Evolutionary conservation across 1,284 basidiomycete genomes (phyloP).

Genomic region (Boletellus deceptivus): DNA sequence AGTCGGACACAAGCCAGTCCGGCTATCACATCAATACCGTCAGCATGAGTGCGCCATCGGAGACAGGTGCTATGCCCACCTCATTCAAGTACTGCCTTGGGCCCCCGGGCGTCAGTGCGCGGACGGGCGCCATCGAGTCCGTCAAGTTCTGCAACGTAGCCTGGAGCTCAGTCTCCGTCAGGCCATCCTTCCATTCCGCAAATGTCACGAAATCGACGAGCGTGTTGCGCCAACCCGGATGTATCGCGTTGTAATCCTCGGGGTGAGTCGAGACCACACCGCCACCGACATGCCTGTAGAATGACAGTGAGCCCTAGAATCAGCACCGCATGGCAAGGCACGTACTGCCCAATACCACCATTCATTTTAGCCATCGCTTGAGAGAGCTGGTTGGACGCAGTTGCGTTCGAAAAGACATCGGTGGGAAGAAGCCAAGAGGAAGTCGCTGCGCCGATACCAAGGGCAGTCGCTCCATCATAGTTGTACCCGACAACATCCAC

Average conservation of each 20-base stretch:
- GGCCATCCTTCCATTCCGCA: slow-evolving; percentile 35
- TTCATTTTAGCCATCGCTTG: not conserved
- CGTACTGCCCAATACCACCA: not conserved
- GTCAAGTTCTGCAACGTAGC: slow-evolving; percentile 24
- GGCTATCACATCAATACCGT: slow-evolving; percentile 17
- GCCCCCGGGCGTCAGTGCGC: slow-evolving; percentile 15
- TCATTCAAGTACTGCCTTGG: slow-evolving; percentile 41
- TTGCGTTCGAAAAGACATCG: not conserved
- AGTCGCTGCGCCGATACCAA: not conserved
- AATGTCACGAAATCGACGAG: slow-evolving; percentile 28
- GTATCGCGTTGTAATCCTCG: slow-evolving; percentile 34
- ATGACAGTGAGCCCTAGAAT: too few species aligned
- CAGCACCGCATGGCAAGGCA: not conserved
- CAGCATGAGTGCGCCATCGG: not conserved
- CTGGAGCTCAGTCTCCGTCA: slow-evolving; percentile 26
- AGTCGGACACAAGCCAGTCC: slow-evolving; percentile 18
- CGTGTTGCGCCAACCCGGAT: slow-evolving; percentile 42
- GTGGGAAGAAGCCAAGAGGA: too few species aligned
- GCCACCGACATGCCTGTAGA: not conserved
- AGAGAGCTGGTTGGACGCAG: not conserved
- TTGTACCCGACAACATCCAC: not conserved
- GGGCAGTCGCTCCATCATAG: not conserved
- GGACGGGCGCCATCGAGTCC: slow-evolving; percentile 23
- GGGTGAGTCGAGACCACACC: slow-evolving; percentile 25
- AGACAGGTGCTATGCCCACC: slow-evolving; percentile 16